These are phyloP conservation scores for Ophiocordyceps unilateralis DNA, from an alignment of 2,329 filamentous ascomycete species.

Conservation along the genomic window DNA sequence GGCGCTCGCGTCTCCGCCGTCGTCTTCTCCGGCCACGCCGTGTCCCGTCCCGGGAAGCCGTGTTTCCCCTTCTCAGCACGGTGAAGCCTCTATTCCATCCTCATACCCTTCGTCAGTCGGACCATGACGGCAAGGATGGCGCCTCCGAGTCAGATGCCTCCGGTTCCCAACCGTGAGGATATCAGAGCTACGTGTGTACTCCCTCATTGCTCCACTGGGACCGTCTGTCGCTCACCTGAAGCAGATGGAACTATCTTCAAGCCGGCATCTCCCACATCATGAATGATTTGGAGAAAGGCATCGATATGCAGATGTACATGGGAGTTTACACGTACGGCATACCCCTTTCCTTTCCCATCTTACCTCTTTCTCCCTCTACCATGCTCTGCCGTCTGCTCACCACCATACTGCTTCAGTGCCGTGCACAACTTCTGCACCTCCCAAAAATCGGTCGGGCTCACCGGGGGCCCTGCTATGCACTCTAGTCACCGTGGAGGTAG, in stretches of 20 bases:
- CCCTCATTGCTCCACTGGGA: conserved; percentile 2
- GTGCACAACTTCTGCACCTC: conserved; percentile 99
- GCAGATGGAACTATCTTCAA: conserved; percentile 79
- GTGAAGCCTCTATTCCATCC: too few species aligned
- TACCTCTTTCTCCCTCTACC: background rate
- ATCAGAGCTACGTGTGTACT: conserved; percentile 29
- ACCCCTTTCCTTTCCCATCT: background rate
- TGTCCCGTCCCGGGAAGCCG: background rate
- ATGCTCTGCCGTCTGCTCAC: background rate
- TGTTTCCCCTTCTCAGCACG: background rate
- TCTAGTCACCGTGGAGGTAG: conserved; percentile 42
- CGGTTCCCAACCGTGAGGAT: conserved; percentile 44
- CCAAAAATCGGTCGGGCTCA: conserved; percentile 68
- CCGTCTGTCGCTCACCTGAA: conserved; percentile 7
- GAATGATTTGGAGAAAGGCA: conserved; percentile 75
- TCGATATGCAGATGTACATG: conserved; percentile 97
- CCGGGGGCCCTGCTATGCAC: conserved; percentile 19
- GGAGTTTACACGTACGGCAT: conserved; percentile 65
- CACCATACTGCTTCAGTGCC: conserved; percentile 34
- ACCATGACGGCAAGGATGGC: conserved; percentile 19
- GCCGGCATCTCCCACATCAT: conserved; percentile 83
- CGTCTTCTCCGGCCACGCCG: background rate
- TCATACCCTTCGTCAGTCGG: background rate
- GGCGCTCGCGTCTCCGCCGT: conserved; percentile 1
- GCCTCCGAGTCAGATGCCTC: conserved; percentile 29